Evolutionary conservation across 225 moss, liverwort and hornwort species (phyloP).

Genomic region (Marchantia polymorpha): DNA sequence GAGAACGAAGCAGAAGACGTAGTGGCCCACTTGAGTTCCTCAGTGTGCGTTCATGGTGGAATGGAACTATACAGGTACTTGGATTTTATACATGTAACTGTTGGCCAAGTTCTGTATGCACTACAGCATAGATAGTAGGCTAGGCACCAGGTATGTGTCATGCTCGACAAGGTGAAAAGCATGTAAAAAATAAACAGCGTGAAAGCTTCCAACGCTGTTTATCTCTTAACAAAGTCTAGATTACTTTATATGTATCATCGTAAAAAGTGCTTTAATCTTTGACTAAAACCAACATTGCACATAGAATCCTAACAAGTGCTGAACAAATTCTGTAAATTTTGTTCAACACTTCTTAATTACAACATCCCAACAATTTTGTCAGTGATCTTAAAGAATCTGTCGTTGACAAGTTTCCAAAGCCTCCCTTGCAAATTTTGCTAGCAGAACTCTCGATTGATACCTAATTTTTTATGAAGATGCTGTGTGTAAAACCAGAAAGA

Average conservation of each 20-base stretch:
- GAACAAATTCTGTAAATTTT: too few relatives aligned
- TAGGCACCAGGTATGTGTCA: not conserved
- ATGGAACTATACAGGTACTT: slow-evolving; percentile 68
- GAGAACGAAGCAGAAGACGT: slow-evolving; percentile 56
- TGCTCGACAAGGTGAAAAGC: not conserved
- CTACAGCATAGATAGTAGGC: not conserved
- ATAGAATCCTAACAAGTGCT: too few relatives aligned
- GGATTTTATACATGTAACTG: not conserved
- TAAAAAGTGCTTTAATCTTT: not conserved
- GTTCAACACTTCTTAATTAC: too few relatives aligned
- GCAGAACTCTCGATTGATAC: not conserved
- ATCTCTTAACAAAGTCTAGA: not conserved
- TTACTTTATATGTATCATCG: not conserved
- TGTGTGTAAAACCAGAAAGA: slow-evolving; percentile 43
- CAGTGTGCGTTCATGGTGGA: slow-evolving; percentile 61
- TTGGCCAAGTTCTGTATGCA: not conserved
- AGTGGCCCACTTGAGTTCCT: slow-evolving; percentile 81
- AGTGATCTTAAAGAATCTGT: too few relatives aligned
- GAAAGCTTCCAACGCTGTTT: not conserved
- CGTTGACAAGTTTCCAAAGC: too few relatives aligned
- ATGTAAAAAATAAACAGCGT: not conserved
- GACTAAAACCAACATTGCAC: not conserved
- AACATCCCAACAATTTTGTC: too few relatives aligned
- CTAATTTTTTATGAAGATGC: not conserved
- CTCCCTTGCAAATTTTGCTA: not conserved